Evolutionary conservation across 805 yeast species (phyloP).

Genomic region (Suhomyces emberorum): DNA sequence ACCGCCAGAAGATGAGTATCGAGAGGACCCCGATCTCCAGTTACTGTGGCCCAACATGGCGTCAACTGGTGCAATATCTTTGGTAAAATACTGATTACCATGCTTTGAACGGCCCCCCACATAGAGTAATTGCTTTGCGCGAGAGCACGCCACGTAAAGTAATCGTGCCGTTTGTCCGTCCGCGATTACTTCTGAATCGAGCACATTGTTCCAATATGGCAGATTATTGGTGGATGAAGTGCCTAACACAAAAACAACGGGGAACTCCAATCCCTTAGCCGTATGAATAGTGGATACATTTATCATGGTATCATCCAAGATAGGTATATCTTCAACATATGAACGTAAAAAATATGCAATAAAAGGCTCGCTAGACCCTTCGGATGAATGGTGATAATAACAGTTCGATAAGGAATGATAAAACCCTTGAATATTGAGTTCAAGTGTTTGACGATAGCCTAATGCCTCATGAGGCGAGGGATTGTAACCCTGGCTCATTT

Average conservation of each 20-base stretch:
- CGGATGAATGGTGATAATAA: constrained; percentile 3
- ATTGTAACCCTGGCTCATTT: neutral
- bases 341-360: constrained; percentile 39
- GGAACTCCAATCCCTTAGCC: constrained; percentile 73
- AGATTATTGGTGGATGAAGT: neutral
- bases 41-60: too few species aligned
- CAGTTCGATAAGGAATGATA: constrained; percentile 17
- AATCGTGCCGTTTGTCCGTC: constrained; percentile 37
- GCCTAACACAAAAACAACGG: constrained; percentile 53
- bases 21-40: too few species aligned
- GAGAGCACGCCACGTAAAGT: constrained; percentile 63
- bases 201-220: constrained; percentile 4
- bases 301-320: constrained; percentile 28
- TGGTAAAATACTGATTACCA: too few species aligned
- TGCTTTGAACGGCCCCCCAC: too few species aligned
- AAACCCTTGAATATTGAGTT: constrained; percentile 17
- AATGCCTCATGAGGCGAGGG: neutral
- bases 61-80: too few species aligned
- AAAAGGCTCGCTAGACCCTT: constrained; percentile 15
- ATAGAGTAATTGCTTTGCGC: constrained; percentile 52
- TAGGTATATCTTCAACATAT: constrained; percentile 36
- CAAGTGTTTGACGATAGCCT: constrained; percentile 4
- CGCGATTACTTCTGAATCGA: constrained; percentile 1
- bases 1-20: neutral
- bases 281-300: constrained; percentile 69